Percentiles rank a stretch among this genome's conserved stretches.
Evolutionary conservation across 73 alveolate genomes (phyloP).

Genomic region (Uronychia binucleata): DNA sequence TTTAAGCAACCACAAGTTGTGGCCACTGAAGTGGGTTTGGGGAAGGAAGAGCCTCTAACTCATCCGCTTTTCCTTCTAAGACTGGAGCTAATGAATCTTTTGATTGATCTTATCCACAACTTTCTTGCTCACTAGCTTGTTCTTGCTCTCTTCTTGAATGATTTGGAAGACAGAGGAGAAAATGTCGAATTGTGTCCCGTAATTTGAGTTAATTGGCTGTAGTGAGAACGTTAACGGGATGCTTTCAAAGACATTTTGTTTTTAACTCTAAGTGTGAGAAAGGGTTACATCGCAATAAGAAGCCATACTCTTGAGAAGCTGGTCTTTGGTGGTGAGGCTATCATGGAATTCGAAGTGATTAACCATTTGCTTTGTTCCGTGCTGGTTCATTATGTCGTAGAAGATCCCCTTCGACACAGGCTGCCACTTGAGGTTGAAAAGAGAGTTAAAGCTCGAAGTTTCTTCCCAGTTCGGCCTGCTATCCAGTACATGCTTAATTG

Average conservation of each 20-base stretch:
- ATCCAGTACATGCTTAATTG: background rate
- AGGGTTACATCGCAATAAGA: background rate
- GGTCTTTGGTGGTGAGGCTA: constrained; percentile 2
- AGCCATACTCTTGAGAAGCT: background rate
- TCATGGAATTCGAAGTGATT: constrained; percentile 22
- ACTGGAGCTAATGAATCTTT: background rate
- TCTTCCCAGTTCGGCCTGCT: background rate
- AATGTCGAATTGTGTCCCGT: constrained; percentile 2
- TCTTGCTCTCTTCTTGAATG: background rate
- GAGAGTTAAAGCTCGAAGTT: constrained; percentile 17
- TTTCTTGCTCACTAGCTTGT: background rate
- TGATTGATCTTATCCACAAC: background rate
- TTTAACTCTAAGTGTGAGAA: constrained; percentile 19
- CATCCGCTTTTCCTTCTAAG: background rate
- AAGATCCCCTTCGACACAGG: constrained; percentile 67
- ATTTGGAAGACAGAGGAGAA: constrained; percentile 3
- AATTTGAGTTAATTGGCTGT: background rate
- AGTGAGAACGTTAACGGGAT: constrained; percentile 78
- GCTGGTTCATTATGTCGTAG: constrained; percentile 50
- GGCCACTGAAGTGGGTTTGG: constrained; percentile 26
- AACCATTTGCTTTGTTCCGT: constrained; percentile 64
- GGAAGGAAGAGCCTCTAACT: background rate
- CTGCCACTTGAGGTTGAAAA: constrained; percentile 79
- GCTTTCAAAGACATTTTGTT: constrained; percentile 75
- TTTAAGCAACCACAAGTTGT: constrained; percentile 83